Conservation (phyloP, 2,329 filamentous ascomycete genomes). For the Corinectria fuckeliana region DNA sequence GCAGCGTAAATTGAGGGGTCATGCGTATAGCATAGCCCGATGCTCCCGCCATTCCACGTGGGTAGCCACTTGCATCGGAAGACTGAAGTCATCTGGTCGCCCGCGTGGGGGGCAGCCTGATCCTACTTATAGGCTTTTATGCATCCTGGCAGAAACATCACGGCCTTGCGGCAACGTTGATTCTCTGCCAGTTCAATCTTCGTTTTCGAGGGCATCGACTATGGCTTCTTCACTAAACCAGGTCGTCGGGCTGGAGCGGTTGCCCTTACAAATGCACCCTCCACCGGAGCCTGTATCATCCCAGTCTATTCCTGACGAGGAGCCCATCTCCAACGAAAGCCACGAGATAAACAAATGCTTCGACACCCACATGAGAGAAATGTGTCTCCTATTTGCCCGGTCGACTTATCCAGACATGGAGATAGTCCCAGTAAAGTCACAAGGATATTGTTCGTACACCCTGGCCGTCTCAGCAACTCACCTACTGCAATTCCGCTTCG, state of each 20-base stretch:
- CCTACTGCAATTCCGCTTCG: conserved; percentile 58
- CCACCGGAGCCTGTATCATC: neutral
- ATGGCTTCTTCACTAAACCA: neutral
- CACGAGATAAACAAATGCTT: conserved; percentile 19
- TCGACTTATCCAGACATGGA: conserved; percentile 40
- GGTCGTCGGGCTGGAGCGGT: neutral
- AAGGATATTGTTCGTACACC: conserved; percentile 62
- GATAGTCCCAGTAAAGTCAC: conserved; percentile 45
- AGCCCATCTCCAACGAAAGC: neutral
- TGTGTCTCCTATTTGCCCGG: conserved; percentile 41
- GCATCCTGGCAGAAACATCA: neutral
- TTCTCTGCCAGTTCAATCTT: neutral
- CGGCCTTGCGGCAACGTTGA: neutral
- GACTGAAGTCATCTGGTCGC: conserved; percentile 4
- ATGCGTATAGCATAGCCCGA: neutral
- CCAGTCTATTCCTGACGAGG: neutral
- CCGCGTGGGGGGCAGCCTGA: conserved; percentile 8
- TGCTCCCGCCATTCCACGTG: conserved; percentile 3
- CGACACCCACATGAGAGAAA: conserved; percentile 8
- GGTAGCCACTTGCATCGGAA: neutral
- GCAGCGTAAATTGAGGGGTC: neutral
- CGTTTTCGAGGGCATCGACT: neutral
- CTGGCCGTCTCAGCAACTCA: conserved; percentile 46
- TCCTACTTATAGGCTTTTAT: neutral
- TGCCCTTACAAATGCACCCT: neutral